phyloP scores from a whole-genome alignment of 495 filamentous ascomycete genomes.

The Podospora conica region DNA sequence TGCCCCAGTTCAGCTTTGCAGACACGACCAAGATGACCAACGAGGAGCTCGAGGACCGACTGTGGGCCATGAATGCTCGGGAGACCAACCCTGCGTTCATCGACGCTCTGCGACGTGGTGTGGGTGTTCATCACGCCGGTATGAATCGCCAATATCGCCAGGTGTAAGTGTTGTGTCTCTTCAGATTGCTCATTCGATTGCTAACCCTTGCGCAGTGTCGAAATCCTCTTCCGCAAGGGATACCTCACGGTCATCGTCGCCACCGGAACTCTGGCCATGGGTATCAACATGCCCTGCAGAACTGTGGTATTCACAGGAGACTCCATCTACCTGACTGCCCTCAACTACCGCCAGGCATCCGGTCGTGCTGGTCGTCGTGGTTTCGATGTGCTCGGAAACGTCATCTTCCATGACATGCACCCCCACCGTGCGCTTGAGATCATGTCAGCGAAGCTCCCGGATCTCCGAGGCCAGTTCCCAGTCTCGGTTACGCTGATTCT shows the following conservation, averaged over 20 bases:
- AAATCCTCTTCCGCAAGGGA: conserved; percentile 69
- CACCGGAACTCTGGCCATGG: conserved; percentile 68
- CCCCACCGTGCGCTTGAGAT: conserved; percentile 52
- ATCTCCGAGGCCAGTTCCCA: conserved; percentile 71
- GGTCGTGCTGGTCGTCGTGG: conserved; percentile 74
- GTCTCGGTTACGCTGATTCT: conserved; percentile 67
- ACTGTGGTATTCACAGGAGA: conserved; percentile 74
- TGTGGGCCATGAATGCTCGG: conserved; percentile 36
- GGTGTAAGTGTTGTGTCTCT: conserved; percentile 17
- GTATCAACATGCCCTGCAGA: conserved; percentile 83
- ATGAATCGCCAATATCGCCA: conserved; percentile 73
- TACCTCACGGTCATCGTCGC: conserved; percentile 68
- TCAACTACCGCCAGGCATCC: conserved; percentile 70
- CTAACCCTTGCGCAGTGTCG: conserved; percentile 42
- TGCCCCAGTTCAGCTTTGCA: conserved; percentile 59
- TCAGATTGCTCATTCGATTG: background rate
- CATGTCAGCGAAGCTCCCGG: conserved; percentile 63
- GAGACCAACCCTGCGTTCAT: conserved; percentile 45
- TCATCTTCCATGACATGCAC: conserved; percentile 62
- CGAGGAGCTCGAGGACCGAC: conserved; percentile 48
- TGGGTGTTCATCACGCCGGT: conserved; percentile 72
- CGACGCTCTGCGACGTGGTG: conserved; percentile 53
- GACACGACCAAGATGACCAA: conserved; percentile 47
- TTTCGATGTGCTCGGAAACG: conserved; percentile 74
- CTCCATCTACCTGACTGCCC: conserved; percentile 61